phyloP scores from a whole-genome alignment of 352 stramenopile genomes.

The Halophytophthora batemanensis region DNA sequence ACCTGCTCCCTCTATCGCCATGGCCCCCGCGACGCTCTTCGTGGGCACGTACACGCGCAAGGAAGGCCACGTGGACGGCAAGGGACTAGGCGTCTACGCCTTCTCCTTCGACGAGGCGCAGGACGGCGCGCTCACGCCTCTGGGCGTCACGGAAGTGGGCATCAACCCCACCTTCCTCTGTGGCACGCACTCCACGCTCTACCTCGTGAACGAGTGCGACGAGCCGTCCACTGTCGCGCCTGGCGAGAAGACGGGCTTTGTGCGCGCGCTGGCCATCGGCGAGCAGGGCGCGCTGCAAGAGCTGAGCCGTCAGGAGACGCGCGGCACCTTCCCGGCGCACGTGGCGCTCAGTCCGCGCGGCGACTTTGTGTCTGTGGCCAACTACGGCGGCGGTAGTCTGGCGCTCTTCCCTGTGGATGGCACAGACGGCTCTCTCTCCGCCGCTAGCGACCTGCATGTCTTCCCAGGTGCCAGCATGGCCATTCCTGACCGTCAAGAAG shows the following conservation, averaged over 20 bases:
- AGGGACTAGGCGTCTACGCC: slow-evolving; percentile 69
- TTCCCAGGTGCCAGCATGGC: slow-evolving; percentile 45
- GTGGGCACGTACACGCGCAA: slow-evolving; percentile 85
- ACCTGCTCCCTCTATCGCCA: background rate
- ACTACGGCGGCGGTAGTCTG: slow-evolving; percentile 73
- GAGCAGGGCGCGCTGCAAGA: slow-evolving; percentile 32
- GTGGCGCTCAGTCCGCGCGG: slow-evolving; percentile 38
- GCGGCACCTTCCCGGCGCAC: slow-evolving; percentile 62
- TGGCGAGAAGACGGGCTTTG: slow-evolving; percentile 48
- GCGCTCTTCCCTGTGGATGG: slow-evolving; percentile 50
- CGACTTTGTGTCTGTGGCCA: slow-evolving; percentile 63
- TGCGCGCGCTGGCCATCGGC: slow-evolving; percentile 50
- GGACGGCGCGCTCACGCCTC: slow-evolving; percentile 43
- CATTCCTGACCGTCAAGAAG: slow-evolving; percentile 64
- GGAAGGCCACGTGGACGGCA: slow-evolving; percentile 73
- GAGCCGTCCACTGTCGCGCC: slow-evolving; percentile 30
- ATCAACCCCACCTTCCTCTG: slow-evolving; percentile 72
- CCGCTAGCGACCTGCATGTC: slow-evolving; percentile 36
- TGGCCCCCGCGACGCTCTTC: slow-evolving; percentile 46
- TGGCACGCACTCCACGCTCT: slow-evolving; percentile 39
- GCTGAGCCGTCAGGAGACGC: slow-evolving; percentile 52
- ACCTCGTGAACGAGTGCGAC: slow-evolving; percentile 70
- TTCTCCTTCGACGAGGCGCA: slow-evolving; percentile 48
- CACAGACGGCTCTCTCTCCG: slow-evolving; percentile 45
- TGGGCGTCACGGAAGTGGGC: slow-evolving; percentile 50